A percentile compares a stretch with the other conserved stretches of the same genome.
Conservation (phyloP, 2,329 filamentous ascomycete species). For the Botrytis hyacinthi region DNA sequence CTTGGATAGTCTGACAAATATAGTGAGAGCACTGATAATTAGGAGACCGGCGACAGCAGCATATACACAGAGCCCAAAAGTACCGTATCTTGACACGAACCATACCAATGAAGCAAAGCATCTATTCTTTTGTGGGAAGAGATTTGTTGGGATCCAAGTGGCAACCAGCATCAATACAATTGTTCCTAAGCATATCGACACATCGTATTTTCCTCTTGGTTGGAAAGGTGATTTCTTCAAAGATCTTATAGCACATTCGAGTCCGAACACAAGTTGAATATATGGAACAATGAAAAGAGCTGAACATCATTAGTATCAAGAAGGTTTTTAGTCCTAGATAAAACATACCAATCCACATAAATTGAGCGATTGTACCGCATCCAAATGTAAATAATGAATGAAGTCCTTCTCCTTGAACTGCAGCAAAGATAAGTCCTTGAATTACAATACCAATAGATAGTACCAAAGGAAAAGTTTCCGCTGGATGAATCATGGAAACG, state of each 20-base stretch:
- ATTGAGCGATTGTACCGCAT: slow-evolving; percentile 54
- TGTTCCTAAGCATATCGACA: slow-evolving; percentile 54
- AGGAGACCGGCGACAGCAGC: slow-evolving; percentile 51
- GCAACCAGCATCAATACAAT: slow-evolving; percentile 51
- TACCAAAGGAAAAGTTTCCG: slow-evolving; percentile 51
- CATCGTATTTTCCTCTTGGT: slow-evolving; percentile 57
- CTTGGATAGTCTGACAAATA: slow-evolving; percentile 57
- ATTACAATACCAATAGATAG: slow-evolving; percentile 56
- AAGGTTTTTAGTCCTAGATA: not conserved
- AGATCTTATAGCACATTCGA: slow-evolving; percentile 59
- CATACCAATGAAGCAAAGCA: slow-evolving; percentile 69
- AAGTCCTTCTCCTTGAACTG: slow-evolving; percentile 56
- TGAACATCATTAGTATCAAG: slow-evolving; percentile 40
- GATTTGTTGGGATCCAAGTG: slow-evolving; percentile 58
- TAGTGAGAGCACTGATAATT: slow-evolving; percentile 49
- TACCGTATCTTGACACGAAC: slow-evolving; percentile 62
- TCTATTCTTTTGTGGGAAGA: slow-evolving; percentile 53
- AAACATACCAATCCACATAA: slow-evolving; percentile 57
- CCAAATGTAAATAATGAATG: slow-evolving; percentile 49
- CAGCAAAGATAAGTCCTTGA: slow-evolving; percentile 57
- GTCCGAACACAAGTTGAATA: slow-evolving; percentile 62
- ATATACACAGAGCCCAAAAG: slow-evolving; percentile 55
- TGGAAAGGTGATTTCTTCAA: slow-evolving; percentile 56
- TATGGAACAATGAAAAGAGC: slow-evolving; percentile 66
- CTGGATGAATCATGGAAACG: slow-evolving; percentile 38